Evolutionary conservation across 768 basidiomycete species (phyloP).

Genomic region (Myochromella boudieri): DNA sequence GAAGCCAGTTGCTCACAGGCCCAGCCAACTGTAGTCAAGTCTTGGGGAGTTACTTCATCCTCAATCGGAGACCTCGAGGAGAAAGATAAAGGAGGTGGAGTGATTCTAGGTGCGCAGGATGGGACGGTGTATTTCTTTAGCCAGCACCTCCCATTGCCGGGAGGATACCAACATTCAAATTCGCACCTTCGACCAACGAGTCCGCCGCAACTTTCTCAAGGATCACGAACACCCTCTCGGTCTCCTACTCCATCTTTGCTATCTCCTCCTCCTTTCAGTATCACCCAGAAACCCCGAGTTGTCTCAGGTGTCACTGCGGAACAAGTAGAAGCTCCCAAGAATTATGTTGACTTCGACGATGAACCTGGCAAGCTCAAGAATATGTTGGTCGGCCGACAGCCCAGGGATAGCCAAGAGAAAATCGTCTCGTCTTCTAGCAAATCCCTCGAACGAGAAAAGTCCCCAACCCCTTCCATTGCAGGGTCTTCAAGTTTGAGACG

Average conservation of each 20-base stretch:
- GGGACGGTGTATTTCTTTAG: conserved; percentile 44
- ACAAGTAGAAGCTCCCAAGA: conserved; percentile 74
- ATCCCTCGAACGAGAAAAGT: not conserved
- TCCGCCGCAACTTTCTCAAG: conserved; percentile 17
- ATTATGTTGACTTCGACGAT: conserved; percentile 79
- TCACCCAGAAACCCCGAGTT: conserved; percentile 57
- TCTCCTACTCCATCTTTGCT: conserved; percentile 40
- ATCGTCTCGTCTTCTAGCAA: too few species aligned
- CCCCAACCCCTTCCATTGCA: conserved; percentile 22
- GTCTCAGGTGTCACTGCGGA: conserved; percentile 74
- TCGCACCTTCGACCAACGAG: conserved; percentile 19
- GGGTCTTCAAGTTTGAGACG: conserved; percentile 26
- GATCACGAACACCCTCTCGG: conserved; percentile 29
- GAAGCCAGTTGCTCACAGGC: not conserved
- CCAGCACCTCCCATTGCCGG: conserved; percentile 14
- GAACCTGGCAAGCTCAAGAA: conserved; percentile 77
- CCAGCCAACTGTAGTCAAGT: not conserved
- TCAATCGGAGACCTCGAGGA: not conserved
- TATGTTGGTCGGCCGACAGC: conserved; percentile 57
- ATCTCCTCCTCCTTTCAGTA: conserved; percentile 48
- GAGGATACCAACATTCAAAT: conserved; percentile 6
- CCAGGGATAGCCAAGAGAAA: conserved; percentile 33
- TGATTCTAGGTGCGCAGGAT: conserved; percentile 40
- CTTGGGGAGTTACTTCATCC: not conserved
- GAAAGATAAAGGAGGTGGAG: conserved; percentile 19